Evolutionary conservation across 202 grass and related monocot genomes (phyloP), one percentile per base, ranked within the genome.

Genomic region (Schoenoplectus triqueter): DNA sequence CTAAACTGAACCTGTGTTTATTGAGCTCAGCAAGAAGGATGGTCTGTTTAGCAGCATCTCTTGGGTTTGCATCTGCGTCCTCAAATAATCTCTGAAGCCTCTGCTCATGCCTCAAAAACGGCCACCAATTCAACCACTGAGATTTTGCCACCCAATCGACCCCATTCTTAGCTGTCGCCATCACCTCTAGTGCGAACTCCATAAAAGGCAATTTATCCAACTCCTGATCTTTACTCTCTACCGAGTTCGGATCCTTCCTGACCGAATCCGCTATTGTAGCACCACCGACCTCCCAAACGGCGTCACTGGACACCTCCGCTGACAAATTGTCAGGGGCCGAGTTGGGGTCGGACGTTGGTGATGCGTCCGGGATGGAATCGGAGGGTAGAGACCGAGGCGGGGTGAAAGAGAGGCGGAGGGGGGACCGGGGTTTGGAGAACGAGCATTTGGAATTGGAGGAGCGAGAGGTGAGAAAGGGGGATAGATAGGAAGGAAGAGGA

Each of bases 71-170:
- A 88, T 99, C 97, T 2, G 97, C 97, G 3, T 96, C 97, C 13
- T 93, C 93, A 64, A 99, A 89, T 15, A 99, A 78, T 8, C 78
- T 78, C 69, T 94, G 89, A 66, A 99, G 80, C 6, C 87, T 89
- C 65, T 91, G 88, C 70, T 92, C 92, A 73, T 88, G 19, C 56
- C 80, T 78, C 92, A 93, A 94, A 64, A 98, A 98, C 5, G 96
- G 93, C 96, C 91, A 99, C 93, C 93, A 94, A 57, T 87, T 86
- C 85, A 95, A 78, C 92, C 91, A 98, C 55, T 92, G 88, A 61
- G 90, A 86, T 4, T 81, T 91, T 51, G 86, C 52, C 66, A 99
- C 62, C 84, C 63, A 88, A 67, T 94, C 86, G 8, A 91, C 82
- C 10, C 88, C 87, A 49, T 88, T 92, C 88, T 84, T 70, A 13